Base-by-base conservation (phyloP, 2,329 filamentous ascomycete species). In the Ambrosiella xylebori region DNA sequence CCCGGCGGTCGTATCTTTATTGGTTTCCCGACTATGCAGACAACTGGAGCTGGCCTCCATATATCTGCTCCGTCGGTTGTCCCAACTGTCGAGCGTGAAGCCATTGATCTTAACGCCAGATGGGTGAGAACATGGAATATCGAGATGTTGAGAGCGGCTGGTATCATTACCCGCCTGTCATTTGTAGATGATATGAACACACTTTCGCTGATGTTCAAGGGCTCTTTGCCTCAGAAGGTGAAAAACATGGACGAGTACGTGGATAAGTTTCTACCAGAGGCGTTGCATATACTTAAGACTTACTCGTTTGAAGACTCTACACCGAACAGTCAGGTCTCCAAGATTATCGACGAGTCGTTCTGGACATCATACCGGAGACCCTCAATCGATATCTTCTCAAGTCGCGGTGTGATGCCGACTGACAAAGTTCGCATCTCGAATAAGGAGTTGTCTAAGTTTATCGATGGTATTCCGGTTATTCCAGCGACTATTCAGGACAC, bases 51-150 rank as follows among this genome's bases (percentile, higher is more conserved):
- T 36, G 86, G 91, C 13, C 86, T 94, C 67, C 93, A 98, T 68
- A 86, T 98, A 37, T 97, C 91, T 11, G 93, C 93, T 0, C 93
- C 90, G 1, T 96, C 91, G 0, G 84, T 98, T 12, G 98, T 98
- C 59, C 93, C 93, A 0, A 98, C 93, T 0, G 94, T 98, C 1
- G 93, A 98, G 70, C 82, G 93, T 66, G 93, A 98, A 68, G 93
- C 88, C 57, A 95, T 98, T 59, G 93, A 98, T 69, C 76, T 98
- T 62, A 97, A 98, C 68, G 94, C 93, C 13, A 82, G 90, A 58
- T 95, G 89, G 76, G 91, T 98, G 13, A 84, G 89, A 62, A 88
- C 84, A 13, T 98, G 93, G 94, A 98, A 98, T 65, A 77, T 88
- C 19, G 93, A 97, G 67, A 87, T 98, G 76, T 75, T 98, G 44